Percentiles rank a stretch among this genome's conserved stretches.
phyloP scores from a whole-genome alignment of 169 alveolate genomes.

The Plasmodium yoelii region DNA sequence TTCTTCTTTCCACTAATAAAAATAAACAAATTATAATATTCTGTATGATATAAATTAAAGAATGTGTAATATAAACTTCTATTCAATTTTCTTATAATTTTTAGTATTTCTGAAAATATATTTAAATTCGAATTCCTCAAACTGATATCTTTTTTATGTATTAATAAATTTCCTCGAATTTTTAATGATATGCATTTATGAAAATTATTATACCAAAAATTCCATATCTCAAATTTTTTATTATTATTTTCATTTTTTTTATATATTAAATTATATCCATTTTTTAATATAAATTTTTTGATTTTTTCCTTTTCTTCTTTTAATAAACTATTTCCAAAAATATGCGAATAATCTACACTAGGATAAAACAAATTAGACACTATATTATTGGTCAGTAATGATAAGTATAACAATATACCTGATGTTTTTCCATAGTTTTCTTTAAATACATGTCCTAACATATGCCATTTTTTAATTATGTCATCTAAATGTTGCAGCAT shows the following conservation, averaged over 20 bases:
- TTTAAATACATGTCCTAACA: conserved; percentile 45
- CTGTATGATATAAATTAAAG: conserved; percentile 46
- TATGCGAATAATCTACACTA: conserved; percentile 34
- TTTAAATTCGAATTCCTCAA: conserved; percentile 14
- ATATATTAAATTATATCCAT: conserved; percentile 30
- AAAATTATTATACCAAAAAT: conserved; percentile 63
- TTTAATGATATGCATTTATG: conserved; percentile 41
- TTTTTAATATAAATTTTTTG: conserved; percentile 36
- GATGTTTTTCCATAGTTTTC: conserved; percentile 50
- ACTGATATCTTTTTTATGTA: conserved; percentile 1
- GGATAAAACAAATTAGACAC: conserved; percentile 69
- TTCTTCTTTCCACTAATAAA: neutral
- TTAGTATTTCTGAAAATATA: conserved; percentile 19
- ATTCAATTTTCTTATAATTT: conserved; percentile 52
- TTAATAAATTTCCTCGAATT: conserved; percentile 36
- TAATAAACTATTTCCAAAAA: conserved; percentile 40
- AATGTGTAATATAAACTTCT: conserved; percentile 62
- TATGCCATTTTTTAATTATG: conserved; percentile 24
- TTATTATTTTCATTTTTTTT: conserved; percentile 2
- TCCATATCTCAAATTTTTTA: conserved; percentile 41
- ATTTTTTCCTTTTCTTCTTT: conserved; percentile 45
- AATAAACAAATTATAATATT: conserved; percentile 56
- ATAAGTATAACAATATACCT: conserved; percentile 37
- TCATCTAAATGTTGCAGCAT: conserved; percentile 19
- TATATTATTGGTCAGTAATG: conserved; percentile 33